Conservation (phyloP, 192 early-diverging fungal species). For the Allomyces macrogynus region DNA sequence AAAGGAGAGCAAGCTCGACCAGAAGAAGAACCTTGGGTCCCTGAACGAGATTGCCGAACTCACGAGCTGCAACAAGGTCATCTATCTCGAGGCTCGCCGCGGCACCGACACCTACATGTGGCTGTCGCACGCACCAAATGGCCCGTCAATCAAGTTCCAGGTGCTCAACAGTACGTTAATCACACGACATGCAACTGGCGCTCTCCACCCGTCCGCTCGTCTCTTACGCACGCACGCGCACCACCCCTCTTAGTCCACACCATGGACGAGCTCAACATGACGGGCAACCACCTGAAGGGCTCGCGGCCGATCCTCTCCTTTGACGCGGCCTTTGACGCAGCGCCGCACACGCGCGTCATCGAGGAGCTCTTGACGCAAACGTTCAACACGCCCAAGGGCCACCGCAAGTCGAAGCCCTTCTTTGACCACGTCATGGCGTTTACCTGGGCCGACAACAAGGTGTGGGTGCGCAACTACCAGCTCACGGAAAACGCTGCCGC, state of each 20-base stretch:
- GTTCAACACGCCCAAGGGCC: slow-evolving; percentile 71
- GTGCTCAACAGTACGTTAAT: slow-evolving; percentile 61
- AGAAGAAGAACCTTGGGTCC: slow-evolving; percentile 64
- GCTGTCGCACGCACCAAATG: slow-evolving; percentile 84
- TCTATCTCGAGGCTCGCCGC: slow-evolving; percentile 89
- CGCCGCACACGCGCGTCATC: slow-evolving; percentile 65
- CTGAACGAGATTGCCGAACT: slow-evolving; percentile 91
- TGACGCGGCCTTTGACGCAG: slow-evolving; percentile 73
- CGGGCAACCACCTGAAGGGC: slow-evolving; percentile 93
- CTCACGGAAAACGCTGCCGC: slow-evolving; percentile 47
- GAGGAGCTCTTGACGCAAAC: slow-evolving; percentile 88
- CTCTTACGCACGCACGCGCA: not conserved
- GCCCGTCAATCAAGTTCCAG: slow-evolving; percentile 83
- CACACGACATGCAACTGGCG: not conserved
- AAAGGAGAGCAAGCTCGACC: slow-evolving; percentile 86
- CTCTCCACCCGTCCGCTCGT: slow-evolving; percentile 1
- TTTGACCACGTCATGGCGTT: slow-evolving; percentile 86
- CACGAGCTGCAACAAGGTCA: slow-evolving; percentile 93
- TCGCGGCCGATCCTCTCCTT: slow-evolving; percentile 89
- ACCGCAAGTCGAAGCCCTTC: slow-evolving; percentile 86
- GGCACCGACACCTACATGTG: slow-evolving; percentile 88
- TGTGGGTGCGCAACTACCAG: slow-evolving; percentile 97
- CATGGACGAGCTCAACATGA: slow-evolving; percentile 97
- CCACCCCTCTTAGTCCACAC: slow-evolving; percentile 53
- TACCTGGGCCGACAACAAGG: slow-evolving; percentile 61